Percentiles rank a stretch among this genome's conserved stretches.
Evolutionary conservation across 2,329 filamentous ascomycete species (phyloP).

Genomic region (Fusarium camptoceras): DNA sequence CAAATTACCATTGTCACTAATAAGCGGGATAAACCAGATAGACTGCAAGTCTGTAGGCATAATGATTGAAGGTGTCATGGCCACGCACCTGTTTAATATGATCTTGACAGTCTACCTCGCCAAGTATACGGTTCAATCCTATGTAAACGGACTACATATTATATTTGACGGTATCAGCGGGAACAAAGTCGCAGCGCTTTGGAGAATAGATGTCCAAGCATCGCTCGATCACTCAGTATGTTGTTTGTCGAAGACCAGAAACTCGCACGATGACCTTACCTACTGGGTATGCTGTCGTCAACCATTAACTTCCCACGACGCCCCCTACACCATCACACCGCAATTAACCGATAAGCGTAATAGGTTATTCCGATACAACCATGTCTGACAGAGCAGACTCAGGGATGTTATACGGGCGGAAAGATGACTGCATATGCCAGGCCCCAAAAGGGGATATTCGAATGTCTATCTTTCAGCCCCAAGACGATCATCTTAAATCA

Average conservation of each 20-base stretch:
- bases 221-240: accelerated
- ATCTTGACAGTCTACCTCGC: neutral
- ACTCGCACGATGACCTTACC: no score
- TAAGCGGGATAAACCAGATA: neutral
- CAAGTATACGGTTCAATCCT: neutral
- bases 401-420: neutral
- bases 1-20: neutral
- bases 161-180: accelerated
- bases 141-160: neutral
- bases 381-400: neutral
- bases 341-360: neutral
- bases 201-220: neutral
- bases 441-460: neutral
- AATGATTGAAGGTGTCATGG: accelerated
- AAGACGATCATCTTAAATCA: neutral
- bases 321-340: neutral
- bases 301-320: neutral
- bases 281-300: neutral
- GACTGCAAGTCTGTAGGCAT: neutral
- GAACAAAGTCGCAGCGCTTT: neutral
- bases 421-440: conserved; percentile 9
- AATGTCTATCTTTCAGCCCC: neutral
- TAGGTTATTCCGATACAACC: neutral
- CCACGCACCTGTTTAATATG: neutral
- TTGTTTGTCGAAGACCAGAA: neutral